These are phyloP conservation scores for Plenodomus biglobosus DNA, from an alignment of 2,329 filamentous ascomycete genomes.

Conservation along the genomic window DNA sequence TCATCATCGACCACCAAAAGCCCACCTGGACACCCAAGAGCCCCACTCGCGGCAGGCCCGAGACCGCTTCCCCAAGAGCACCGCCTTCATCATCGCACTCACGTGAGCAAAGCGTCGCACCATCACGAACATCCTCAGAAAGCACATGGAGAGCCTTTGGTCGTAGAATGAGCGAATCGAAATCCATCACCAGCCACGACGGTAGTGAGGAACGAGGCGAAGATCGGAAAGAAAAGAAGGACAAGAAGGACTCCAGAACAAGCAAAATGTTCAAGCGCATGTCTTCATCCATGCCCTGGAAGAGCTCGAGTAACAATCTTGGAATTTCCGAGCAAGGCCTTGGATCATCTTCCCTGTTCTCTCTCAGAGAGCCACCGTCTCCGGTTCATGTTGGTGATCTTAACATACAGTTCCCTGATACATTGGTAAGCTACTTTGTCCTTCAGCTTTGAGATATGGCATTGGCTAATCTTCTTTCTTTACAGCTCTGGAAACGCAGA, in stretches of 20 bases:
- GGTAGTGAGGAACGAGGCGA: constrained; percentile 49
- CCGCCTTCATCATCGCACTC: constrained; percentile 34
- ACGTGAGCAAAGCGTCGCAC: constrained; percentile 31
- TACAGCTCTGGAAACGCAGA: constrained; percentile 84
- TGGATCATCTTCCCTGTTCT: constrained; percentile 28
- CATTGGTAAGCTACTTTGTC: constrained; percentile 64
- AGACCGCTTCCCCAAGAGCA: constrained; percentile 35
- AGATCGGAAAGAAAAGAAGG: constrained; percentile 47
- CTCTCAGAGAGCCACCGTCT: constrained; percentile 49
- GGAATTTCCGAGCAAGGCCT: constrained; percentile 45
- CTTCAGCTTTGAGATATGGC: too few species aligned
- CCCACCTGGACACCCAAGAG: constrained; percentile 26
- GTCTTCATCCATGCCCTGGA: constrained; percentile 60
- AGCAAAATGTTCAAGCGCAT: constrained; percentile 68
- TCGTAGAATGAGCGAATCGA: constrained; percentile 43
- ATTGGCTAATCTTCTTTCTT: not conserved
- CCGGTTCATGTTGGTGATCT: constrained; percentile 80
- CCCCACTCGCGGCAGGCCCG: constrained; percentile 31
- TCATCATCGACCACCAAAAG: constrained; percentile 66
- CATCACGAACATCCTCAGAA: constrained; percentile 44
- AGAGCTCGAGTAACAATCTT: constrained; percentile 48
- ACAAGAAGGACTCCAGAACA: constrained; percentile 59
- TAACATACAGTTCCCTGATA: constrained; percentile 96
- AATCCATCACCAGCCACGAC: constrained; percentile 33
- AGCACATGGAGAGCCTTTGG: constrained; percentile 44